These are phyloP conservation scores for Monosporascus sp. DNA, from an alignment of 2,329 filamentous ascomycete species.

Conservation along the genomic window DNA sequence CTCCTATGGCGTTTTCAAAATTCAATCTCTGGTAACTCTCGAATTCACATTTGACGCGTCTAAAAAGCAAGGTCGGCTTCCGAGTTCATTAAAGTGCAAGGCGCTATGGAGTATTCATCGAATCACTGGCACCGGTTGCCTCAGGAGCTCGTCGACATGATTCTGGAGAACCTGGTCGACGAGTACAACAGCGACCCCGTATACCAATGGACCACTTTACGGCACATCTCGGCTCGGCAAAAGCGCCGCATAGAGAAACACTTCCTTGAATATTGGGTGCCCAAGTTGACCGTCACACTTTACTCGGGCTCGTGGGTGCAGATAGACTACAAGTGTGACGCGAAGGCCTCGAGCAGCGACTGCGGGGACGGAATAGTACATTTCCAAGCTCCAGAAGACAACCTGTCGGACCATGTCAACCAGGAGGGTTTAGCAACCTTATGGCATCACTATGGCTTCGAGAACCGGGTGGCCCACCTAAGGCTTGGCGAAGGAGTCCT, in stretches of 20 bases:
- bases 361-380: constrained; percentile 3
- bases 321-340: constrained; percentile 9
- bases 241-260: constrained; percentile 11
- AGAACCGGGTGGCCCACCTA: constrained; percentile 12
- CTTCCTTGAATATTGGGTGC: constrained; percentile 10
- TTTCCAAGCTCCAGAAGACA: constrained; percentile 4
- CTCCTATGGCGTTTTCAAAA: too few species aligned
- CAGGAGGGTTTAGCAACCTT: constrained; percentile 5
- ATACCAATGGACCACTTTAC: constrained; percentile 13
- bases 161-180: constrained; percentile 10
- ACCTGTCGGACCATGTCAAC: constrained; percentile 1
- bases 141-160: constrained; percentile 11
- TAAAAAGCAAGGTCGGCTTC: too few species aligned
- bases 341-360: neutral
- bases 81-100: neutral
- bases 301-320: constrained; percentile 13
- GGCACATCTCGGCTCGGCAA: constrained; percentile 8
- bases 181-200: constrained; percentile 10
- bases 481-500: constrained; percentile 11
- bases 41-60: too few species aligned
- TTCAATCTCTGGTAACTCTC: too few species aligned
- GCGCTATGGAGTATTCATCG: neutral
- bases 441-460: constrained; percentile 12
- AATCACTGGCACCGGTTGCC: constrained; percentile 1
- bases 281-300: constrained; percentile 11